A percentile compares a stretch with the other conserved stretches of the same genome.
phyloP scores from a whole-genome alignment of 1,284 basidiomycete species.

The Termitomyces sp. region DNA sequence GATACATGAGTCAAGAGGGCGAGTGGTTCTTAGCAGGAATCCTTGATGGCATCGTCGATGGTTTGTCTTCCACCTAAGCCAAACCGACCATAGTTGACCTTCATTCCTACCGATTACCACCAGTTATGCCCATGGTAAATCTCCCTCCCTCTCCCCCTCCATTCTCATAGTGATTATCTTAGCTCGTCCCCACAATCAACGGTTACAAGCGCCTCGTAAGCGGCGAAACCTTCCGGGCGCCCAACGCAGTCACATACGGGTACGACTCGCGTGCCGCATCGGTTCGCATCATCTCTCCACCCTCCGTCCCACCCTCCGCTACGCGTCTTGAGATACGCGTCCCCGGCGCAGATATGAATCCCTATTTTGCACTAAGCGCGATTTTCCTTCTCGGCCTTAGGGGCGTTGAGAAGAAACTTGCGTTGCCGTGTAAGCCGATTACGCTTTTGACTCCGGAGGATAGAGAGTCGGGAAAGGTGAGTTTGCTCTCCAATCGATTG shows the following conservation, averaged over 20 bases:
- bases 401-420: slow-evolving; percentile 77
- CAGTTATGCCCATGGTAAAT: slow-evolving; percentile 61
- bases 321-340: slow-evolving; percentile 89
- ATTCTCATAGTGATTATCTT: background rate
- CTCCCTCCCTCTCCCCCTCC: background rate
- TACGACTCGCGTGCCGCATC: slow-evolving; percentile 93
- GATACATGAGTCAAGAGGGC: slow-evolving; percentile 77
- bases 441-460: slow-evolving; percentile 53
- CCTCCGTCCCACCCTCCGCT: slow-evolving; percentile 72
- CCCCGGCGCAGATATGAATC: slow-evolving; percentile 96
- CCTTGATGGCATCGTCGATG: slow-evolving; percentile 83
- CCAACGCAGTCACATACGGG: slow-evolving; percentile 88
- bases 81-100: background rate
- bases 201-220: slow-evolving; percentile 97
- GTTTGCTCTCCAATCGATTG: slow-evolving; percentile 12
- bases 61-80: slow-evolving; percentile 36
- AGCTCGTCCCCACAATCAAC: slow-evolving; percentile 92
- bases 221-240: slow-evolving; percentile 95
- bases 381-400: slow-evolving; percentile 84
- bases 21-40: slow-evolving; percentile 93
- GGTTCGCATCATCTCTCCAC: slow-evolving; percentile 87
- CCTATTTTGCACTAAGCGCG: slow-evolving; percentile 82
- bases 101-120: background rate
- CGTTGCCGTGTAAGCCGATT: slow-evolving; percentile 72
- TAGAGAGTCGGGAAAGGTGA: slow-evolving; percentile 50